Evolutionary conservation across 2,329 filamentous ascomycete genomes (phyloP).

Genomic region (Penicillium expansum): DNA sequence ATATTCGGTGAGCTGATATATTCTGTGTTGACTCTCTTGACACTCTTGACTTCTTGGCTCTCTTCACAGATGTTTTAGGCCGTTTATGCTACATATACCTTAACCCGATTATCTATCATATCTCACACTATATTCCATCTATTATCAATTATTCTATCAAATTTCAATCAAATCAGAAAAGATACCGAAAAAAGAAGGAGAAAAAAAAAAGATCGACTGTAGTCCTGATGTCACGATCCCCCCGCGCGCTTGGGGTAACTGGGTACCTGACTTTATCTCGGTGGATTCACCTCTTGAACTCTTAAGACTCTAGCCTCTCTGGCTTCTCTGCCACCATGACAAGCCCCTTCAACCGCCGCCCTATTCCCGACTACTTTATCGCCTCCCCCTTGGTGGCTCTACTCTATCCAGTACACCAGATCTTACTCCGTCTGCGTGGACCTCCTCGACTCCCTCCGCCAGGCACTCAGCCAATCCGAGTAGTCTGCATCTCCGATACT

Average conservation of each 20-base stretch:
- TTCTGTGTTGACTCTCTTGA: neutral
- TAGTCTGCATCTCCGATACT: slow-evolving; percentile 90
- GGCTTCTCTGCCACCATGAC: slow-evolving; percentile 26
- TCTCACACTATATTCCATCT: neutral
- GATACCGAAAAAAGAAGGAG: neutral
- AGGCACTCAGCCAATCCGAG: slow-evolving; percentile 58
- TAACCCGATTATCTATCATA: neutral
- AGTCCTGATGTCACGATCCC: slow-evolving; percentile 8
- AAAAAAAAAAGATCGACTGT: neutral
- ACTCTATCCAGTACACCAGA: slow-evolving; percentile 60
- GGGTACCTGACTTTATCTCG: neutral
- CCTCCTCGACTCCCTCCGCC: slow-evolving; percentile 59
- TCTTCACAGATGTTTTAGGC: too few species aligned
- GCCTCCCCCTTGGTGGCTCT: slow-evolving; percentile 66
- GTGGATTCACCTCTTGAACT: slow-evolving; percentile 5
- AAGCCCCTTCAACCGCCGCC: slow-evolving; percentile 50
- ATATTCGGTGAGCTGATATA: neutral
- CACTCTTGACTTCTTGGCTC: too few species aligned
- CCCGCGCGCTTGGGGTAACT: slow-evolving; percentile 10
- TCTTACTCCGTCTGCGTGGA: slow-evolving; percentile 67
- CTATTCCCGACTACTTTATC: slow-evolving; percentile 62
- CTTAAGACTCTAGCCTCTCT: neutral
- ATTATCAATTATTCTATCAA: neutral
- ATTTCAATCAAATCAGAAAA: neutral
- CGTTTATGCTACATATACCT: neutral